Percentiles rank a stretch among this genome's conserved stretches.
Conservation (phyloP, 108 stramenopile genomes). For the Skeletonema tropicum region DNA sequence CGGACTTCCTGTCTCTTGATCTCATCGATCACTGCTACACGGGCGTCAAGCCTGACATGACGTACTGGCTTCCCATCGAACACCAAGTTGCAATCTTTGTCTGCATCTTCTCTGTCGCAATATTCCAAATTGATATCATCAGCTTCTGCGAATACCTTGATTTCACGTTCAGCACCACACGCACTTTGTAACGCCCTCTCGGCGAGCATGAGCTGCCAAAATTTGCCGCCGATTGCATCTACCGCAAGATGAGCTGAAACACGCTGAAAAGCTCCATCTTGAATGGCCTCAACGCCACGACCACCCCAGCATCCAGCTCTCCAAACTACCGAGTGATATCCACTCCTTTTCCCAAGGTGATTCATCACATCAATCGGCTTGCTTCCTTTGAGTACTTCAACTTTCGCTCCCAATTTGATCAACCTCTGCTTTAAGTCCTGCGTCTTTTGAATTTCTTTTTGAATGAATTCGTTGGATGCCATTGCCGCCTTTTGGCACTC, state of each 20-base stretch:
- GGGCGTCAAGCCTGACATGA: constrained; percentile 85
- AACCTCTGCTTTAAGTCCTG: constrained; percentile 69
- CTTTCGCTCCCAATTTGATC: constrained; percentile 61
- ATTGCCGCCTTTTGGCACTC: constrained; percentile 73
- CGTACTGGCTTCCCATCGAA: constrained; percentile 82
- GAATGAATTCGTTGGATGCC: constrained; percentile 65
- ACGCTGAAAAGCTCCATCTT: constrained; percentile 86
- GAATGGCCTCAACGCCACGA: constrained; percentile 64
- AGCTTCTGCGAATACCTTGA: constrained; percentile 83
- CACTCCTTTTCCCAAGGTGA: constrained; percentile 76
- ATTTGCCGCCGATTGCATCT: constrained; percentile 82
- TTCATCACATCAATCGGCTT: constrained; percentile 89
- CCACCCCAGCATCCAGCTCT: constrained; percentile 84
- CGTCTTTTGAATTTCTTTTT: constrained; percentile 66
- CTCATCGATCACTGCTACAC: constrained; percentile 63
- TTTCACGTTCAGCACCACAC: constrained; percentile 79
- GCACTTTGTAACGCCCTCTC: constrained; percentile 87
- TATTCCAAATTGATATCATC: constrained; percentile 84
- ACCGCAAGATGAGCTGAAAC: constrained; percentile 90
- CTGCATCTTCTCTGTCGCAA: constrained; percentile 80
- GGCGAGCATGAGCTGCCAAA: constrained; percentile 91
- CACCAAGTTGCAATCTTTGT: constrained; percentile 73
- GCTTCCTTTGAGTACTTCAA: constrained; percentile 72
- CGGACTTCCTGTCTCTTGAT: constrained; percentile 65
- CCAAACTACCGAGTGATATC: constrained; percentile 84